Evolutionary conservation across 306 rosid species (phyloP), one percentile per base, ranked within the genome.

Genomic region (Carpinus fangiana): DNA sequence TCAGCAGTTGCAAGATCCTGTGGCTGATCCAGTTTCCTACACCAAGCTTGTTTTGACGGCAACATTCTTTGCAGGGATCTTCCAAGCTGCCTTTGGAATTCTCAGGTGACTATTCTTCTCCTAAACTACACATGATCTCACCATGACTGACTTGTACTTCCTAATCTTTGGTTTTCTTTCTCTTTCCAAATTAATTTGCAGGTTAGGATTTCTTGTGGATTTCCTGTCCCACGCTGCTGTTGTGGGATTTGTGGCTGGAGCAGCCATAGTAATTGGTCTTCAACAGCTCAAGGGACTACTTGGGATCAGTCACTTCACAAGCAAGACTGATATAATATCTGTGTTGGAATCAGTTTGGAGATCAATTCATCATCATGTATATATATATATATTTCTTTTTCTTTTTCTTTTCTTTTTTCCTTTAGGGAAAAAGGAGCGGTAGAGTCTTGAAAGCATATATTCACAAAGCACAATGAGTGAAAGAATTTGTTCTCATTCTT

Each of bases 31-130:
- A 4, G 18, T 82, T 72, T 84, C 83, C 50, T 94, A 94, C 64
- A 87, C 83, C 21, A 94, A 82, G 79, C 93, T 94, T 8, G 85
- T 88, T 70, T 80, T 92, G 60, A 92, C 92, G 34, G 77, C 90
- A 1, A 92, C 98, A 26, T 90, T 94, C 86, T 90, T 94, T 51
- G 86, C 96, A 13, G 98, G 98, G 10, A 81, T 92, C 71, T 94
- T 94, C 66, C 98, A 94, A 68, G 83, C 92, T 54, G 74, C 90
- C 4, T 92, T 92, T 47, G 98, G 97, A 79, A 77, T 94, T 79
- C 82, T 90, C 81, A 84, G 96, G 96, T 89, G 28, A 48, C 71
- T 72, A 28, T 5, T 43, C 34, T 62, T 50, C 38, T 14, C 50
- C 70, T 36, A 34, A 21, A 17, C 23, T 16, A 18, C 62, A 56